Evolutionary conservation across 192 early-diverging fungal genomes (phyloP), one percentile per base, ranked within the genome.

Genomic region (Pilobolus umbonatus): DNA sequence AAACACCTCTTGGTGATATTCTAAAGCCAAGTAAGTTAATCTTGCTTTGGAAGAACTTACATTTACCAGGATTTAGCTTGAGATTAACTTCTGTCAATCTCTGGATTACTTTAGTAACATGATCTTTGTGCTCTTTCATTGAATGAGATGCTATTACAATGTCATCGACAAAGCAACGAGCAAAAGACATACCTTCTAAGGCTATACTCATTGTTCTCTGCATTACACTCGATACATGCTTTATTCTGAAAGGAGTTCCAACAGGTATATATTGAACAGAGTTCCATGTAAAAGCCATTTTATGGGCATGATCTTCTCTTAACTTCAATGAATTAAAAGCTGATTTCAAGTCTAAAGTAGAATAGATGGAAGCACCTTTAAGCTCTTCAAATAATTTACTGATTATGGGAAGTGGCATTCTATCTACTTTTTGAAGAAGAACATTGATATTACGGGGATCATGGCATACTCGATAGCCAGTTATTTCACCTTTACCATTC

Each of bases 321-420:
- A 40, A 40, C n/a, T 40, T 40, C n/a, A 40, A 40, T 15, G 38
- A 40, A 40, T 40, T 40, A 40, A 40, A 40, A 15, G 38, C 38
- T 7, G 38, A 40, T 11, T 40, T 40, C 11, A 40, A 11, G n/a
- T 40, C 38, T 15, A 40, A n/a, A 15, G 38, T 40, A 7, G 38
- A 40, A 40, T 11, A 40, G n/a, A 40, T n/a, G 2, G 38, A 40
- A 15, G 38, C 38, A 40, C 38, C 38, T 40, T 40, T 40, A 15
- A 40, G n/a, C 11, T 40, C 38, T 11, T 40, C 38, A 40, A 40
- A 40, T n/a, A n/a, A n/a, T n/a, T n/a, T n/a, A n/a, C n/a, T n/a
- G n/a, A n/a, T n/a, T n/a, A n/a, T n/a, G n/a, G n/a, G n/a, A n/a
- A n/a, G n/a, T n/a, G n/a, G n/a, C n/a, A n/a, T n/a, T n/a, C n/a